phyloP scores from a whole-genome alignment of 805 yeast genomes.

The Lipomyces anomalus region DNA sequence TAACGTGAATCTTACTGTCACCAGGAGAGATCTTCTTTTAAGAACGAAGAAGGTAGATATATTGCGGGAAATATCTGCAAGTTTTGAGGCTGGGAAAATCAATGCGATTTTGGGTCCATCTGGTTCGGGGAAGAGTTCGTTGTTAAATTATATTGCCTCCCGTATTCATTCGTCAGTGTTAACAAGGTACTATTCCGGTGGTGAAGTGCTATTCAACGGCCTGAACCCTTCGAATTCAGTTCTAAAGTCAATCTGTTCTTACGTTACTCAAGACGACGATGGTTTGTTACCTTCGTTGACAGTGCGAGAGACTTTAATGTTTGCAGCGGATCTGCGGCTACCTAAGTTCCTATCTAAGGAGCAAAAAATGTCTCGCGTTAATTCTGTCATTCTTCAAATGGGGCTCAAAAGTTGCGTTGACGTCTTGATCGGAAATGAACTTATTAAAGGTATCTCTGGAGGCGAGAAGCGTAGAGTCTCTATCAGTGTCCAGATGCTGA shows the following conservation, averaged over 20 bases:
- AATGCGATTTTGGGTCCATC: slow-evolving; percentile 80
- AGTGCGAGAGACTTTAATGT: slow-evolving; percentile 67
- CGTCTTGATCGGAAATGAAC: slow-evolving; percentile 58
- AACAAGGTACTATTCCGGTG: slow-evolving; percentile 35
- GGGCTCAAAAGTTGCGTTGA: slow-evolving; percentile 75
- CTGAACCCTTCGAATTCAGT: slow-evolving; percentile 34
- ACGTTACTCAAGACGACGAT: slow-evolving; percentile 77
- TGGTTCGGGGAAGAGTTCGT: slow-evolving; percentile 70
- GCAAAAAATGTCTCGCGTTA: slow-evolving; percentile 46
- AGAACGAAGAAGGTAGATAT: slow-evolving; percentile 33
- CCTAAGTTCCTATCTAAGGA: slow-evolving; percentile 39
- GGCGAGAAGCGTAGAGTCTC: slow-evolving; percentile 81
- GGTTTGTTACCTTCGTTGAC: slow-evolving; percentile 65
- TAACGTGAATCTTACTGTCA: slow-evolving; percentile 26
- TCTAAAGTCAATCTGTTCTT: slow-evolving; percentile 51
- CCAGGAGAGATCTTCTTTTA: slow-evolving; percentile 11
- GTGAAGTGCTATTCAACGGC: slow-evolving; percentile 43
- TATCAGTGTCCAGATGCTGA: slow-evolving; percentile 70
- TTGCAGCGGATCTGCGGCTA: slow-evolving; percentile 64
- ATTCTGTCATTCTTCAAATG: slow-evolving; percentile 54
- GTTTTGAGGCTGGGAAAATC: slow-evolving; percentile 49
- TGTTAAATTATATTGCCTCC: slow-evolving; percentile 58
- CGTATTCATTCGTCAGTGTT: slow-evolving; percentile 42
- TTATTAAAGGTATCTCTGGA: slow-evolving; percentile 61
- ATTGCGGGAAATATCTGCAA: slow-evolving; percentile 45